Evolutionary conservation across 2,329 filamentous ascomycete genomes (phyloP), one percentile per base, ranked within the genome.

Genomic region (Rachicladosporium sp.): DNA sequence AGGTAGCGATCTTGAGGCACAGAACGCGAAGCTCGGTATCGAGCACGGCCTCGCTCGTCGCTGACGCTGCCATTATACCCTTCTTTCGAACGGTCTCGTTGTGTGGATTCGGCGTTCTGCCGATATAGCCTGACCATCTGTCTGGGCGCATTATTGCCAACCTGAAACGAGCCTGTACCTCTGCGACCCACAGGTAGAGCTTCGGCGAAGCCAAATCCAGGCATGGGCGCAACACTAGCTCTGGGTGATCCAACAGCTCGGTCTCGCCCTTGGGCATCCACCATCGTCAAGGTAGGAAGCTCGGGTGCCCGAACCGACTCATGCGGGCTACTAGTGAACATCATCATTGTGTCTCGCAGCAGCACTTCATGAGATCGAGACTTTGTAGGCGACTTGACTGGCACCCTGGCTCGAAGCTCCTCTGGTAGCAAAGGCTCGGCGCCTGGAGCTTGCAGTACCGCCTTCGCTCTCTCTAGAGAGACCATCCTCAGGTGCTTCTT

Each of bases 341-440:
- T 42, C 13, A 36, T 35, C 35, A 42, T 29, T 6, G 40, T 42
- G 23, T 41, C 39, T 30, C 35, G 11, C n/a, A 33, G 13, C 13
- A 31, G 6, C 4, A 38, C 32, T 7, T 34, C 19, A 19, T 46
- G 45, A 4, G 50, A 52, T 35, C 43, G 40, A 3, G 43, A 41
- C 12, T 42, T 47, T 8, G 29, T 43, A 10, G 43, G 37, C 1
- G 38, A 37, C 12, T 39, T 48, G 11, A 36, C 46, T 23, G 44
- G 31, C 1, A 36, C 45, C 41, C 49, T 50, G 19, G 51, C 53
- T 13, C 51, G 49, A 5, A 54, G 40, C 40, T 58, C 55, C 40
- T 58, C 54, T 6, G 55, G 55, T 10, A 58, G 45, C 10, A 58
- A 37, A 29, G 46, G 51, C 2, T 50, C 45, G 8, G 49, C 48